Percentiles rank a stretch among this genome's conserved stretches.
Evolutionary conservation across 768 basidiomycete genomes (phyloP).

Genomic region (Trametes meyenii): DNA sequence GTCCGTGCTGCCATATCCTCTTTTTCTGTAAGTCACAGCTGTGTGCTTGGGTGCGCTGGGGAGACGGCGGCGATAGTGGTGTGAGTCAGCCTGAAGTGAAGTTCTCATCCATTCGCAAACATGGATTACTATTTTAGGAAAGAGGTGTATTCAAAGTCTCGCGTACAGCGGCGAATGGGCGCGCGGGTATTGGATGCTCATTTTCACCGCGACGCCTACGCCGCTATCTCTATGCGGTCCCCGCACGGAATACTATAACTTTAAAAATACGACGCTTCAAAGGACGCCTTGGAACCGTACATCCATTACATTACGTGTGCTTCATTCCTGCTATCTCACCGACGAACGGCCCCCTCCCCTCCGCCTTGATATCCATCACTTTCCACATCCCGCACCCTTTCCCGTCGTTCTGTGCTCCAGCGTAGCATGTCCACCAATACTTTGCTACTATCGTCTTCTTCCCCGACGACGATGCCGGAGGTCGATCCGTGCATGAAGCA

Average conservation of each 20-base stretch:
- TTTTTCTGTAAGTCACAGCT: background rate
- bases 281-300: background rate
- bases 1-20: constrained; percentile 48
- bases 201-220: too few species aligned
- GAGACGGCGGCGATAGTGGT: constrained; percentile 1
- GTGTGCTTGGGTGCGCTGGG: too few species aligned
- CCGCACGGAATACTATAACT: too few species aligned
- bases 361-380: constrained; percentile 67
- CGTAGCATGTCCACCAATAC: constrained; percentile 86
- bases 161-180: constrained; percentile 1
- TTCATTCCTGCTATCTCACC: constrained; percentile 22
- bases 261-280: background rate
- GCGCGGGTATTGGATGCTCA: background rate
- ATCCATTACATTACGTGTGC: background rate
- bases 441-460: constrained; percentile 42
- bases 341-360: constrained; percentile 60
- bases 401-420: constrained; percentile 81
- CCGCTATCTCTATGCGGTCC: too few species aligned
- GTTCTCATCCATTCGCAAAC: constrained; percentile 18
- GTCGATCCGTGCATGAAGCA: background rate
- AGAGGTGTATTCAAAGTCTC: constrained; percentile 1
- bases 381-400: constrained; percentile 81
- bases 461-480: background rate
- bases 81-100: constrained; percentile 15
- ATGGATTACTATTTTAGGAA: constrained; percentile 11